These are phyloP conservation scores for Fusarium sarcochroum DNA, from an alignment of 2,329 filamentous ascomycete species.

Conservation along the genomic window DNA sequence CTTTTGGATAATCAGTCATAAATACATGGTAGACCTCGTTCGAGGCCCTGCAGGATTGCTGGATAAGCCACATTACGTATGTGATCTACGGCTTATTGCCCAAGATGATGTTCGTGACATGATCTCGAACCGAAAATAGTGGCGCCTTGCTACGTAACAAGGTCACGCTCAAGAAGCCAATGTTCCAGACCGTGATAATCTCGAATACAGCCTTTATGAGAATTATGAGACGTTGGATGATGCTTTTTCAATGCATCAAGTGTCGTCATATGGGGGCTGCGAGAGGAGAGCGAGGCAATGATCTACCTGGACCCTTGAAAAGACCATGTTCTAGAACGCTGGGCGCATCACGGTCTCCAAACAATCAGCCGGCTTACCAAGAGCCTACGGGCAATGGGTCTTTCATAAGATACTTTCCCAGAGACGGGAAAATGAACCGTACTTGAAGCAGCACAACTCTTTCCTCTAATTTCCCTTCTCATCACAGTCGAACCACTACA, in stretches of 20 bases:
- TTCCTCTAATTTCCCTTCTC: too few relatives aligned
- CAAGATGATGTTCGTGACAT: too few relatives aligned
- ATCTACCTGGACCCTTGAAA: neutral
- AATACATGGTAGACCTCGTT: too few relatives aligned
- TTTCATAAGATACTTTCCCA: neutral
- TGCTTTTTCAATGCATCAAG: neutral
- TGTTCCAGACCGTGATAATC: neutral
- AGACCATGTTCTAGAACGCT: constrained; percentile 16
- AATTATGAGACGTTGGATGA: neutral
- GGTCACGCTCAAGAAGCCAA: too few relatives aligned
- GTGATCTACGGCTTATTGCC: too few relatives aligned
- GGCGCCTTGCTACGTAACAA: too few relatives aligned
- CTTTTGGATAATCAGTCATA: too few relatives aligned
- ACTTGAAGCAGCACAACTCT: too few relatives aligned
- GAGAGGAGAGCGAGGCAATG: neutral
- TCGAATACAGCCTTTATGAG: neutral
- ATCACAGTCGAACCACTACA: rapidly evolving
- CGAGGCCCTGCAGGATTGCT: too few relatives aligned
- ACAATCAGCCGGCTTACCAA: neutral
- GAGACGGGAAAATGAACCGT: too few relatives aligned
- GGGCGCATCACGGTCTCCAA: neutral
- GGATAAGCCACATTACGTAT: too few relatives aligned
- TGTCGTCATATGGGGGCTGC: constrained; percentile 3
- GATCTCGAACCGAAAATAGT: too few relatives aligned
- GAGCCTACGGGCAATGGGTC: neutral